Evolutionary conservation across 176 grass and related monocot genomes (phyloP), one percentile per base, ranked within the genome.

Genomic region (Rhynchospora pubera): DNA sequence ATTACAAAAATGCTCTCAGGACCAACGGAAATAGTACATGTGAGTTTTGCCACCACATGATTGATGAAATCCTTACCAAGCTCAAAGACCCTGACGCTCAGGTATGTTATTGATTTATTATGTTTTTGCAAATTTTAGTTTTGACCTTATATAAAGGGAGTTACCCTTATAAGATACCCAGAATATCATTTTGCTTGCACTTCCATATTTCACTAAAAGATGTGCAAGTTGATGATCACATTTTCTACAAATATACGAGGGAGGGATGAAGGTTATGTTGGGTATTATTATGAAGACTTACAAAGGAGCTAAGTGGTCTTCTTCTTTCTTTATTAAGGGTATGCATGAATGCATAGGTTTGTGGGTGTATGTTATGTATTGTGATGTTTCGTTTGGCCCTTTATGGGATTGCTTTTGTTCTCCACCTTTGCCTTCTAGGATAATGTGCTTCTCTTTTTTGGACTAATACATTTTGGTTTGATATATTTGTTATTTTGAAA

Each of bases 81-180:
- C 81, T 94, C 76, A 86, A 97, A 68, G 94, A 97, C 78, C 92
- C 94, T 51, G 94, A 97, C 65, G 77, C 94, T 0, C 71, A 97
- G 94, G 94, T 97, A 80, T 42, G 78, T 85, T 24, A 26, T 78
- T 80, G 53, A 44, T 18, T 2, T 46, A 79, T 75, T 26, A 71
- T 65, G 26, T 43, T 50, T 83, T 12, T 75, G 26, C 5, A 39
- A 39, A 39, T 4, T 39, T 39, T 39, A 39, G 34, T 39, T 39
- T 39, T 39, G 34, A 39, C 34, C 34, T 39, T 39, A 39, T 39
- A 39, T 39, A 5, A 39, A 39, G 2, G 34, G 34, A 39, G 2
- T 39, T 47, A 71, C 16, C 18, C 65, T 7, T 68, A 43, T 68
- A 43, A 68, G 34, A 44, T 68, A 4, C 65, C 66, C 46, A 70